A percentile compares a stretch with the other conserved stretches of the same genome.
Evolutionary conservation across 2,329 filamentous ascomycete species (phyloP).

Genomic region (Hypoxylon sp.): DNA sequence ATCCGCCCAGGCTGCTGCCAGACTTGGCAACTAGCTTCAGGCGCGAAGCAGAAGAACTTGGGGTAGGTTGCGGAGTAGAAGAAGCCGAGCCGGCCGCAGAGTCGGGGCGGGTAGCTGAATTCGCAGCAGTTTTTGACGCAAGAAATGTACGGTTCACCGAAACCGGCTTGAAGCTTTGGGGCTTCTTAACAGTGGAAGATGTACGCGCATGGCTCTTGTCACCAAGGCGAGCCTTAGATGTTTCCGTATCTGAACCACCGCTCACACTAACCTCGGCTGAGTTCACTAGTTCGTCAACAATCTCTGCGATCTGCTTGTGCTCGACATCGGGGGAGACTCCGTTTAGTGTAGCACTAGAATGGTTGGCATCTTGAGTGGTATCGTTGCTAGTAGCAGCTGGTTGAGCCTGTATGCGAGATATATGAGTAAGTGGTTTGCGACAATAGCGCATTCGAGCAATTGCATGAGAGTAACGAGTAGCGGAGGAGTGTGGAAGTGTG

Average conservation of each 20-base stretch:
- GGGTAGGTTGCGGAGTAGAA: conserved; percentile 62
- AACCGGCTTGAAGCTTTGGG: conserved; percentile 84
- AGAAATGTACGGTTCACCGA: conserved; percentile 89
- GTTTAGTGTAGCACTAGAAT: conserved; percentile 63
- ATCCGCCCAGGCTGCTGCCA: conserved; percentile 71
- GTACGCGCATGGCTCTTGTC: conserved; percentile 72
- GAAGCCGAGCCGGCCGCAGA: conserved; percentile 61
- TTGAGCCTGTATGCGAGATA: conserved; percentile 48
- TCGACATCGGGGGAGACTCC: conserved; percentile 68
- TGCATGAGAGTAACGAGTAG: conserved; percentile 2
- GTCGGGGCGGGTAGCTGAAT: conserved; percentile 65
- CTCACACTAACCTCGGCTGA: conserved; percentile 79
- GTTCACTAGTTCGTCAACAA: conserved; percentile 71
- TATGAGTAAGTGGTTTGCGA: conserved; percentile 29
- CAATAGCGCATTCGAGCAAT: conserved; percentile 24
- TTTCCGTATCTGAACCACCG: conserved; percentile 83
- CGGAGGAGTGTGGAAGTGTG: conserved; percentile 5
- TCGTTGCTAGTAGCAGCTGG: conserved; percentile 55
- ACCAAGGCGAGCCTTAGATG: conserved; percentile 71
- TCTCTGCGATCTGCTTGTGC: conserved; percentile 70
- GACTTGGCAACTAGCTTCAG: conserved; percentile 84
- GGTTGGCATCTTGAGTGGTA: conserved; percentile 64
- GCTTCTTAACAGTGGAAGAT: conserved; percentile 77
- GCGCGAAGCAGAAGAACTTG: conserved; percentile 69
- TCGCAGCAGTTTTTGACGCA: conserved; percentile 73